These are phyloP conservation scores for Coemansia sp. DNA, from an alignment of 192 early-diverging fungal species.

Conservation along the genomic window DNA sequence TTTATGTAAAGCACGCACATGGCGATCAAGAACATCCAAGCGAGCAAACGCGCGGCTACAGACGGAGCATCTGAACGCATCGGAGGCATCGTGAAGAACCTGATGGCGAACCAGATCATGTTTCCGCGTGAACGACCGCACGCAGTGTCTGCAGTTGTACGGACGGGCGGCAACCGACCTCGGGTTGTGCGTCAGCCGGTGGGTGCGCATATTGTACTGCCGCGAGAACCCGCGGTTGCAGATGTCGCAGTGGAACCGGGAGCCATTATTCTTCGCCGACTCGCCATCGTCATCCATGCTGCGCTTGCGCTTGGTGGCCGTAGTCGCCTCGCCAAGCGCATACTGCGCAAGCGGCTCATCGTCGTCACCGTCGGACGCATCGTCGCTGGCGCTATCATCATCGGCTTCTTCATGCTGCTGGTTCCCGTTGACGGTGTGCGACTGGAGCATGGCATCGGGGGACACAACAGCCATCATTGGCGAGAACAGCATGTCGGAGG, in stretches of 20 bases:
- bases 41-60: slow-evolving; percentile 60
- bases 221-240: slow-evolving; percentile 79
- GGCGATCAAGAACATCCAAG: slow-evolving; percentile 57
- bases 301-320: slow-evolving; percentile 15
- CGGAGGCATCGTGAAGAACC: slow-evolving; percentile 56
- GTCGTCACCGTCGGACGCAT: neutral
- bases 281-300: neutral
- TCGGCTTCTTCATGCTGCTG: slow-evolving; percentile 1
- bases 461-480: slow-evolving; percentile 1
- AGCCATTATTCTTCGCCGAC: neutral
- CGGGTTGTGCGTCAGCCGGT: slow-evolving; percentile 71
- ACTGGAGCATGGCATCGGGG: slow-evolving; percentile 22
- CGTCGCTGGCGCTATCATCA: neutral
- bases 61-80: slow-evolving; percentile 55
- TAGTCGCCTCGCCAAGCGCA: neutral
- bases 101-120: slow-evolving; percentile 78
- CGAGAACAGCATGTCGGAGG: slow-evolving; percentile 19
- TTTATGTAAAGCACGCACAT: slow-evolving; percentile 45
- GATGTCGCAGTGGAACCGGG: slow-evolving; percentile 49
- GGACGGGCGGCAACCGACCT: slow-evolving; percentile 52
- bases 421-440: slow-evolving; percentile 10
- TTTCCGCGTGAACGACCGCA: slow-evolving; percentile 72
- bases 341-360: slow-evolving; percentile 8
- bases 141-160: slow-evolving; percentile 63
- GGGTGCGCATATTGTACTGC: slow-evolving; percentile 83